Percentiles rank a stretch among this genome's conserved stretches.
These are phyloP conservation scores for Clathrus columnatus DNA, from an alignment of 768 basidiomycete species.

Conservation along the genomic window DNA sequence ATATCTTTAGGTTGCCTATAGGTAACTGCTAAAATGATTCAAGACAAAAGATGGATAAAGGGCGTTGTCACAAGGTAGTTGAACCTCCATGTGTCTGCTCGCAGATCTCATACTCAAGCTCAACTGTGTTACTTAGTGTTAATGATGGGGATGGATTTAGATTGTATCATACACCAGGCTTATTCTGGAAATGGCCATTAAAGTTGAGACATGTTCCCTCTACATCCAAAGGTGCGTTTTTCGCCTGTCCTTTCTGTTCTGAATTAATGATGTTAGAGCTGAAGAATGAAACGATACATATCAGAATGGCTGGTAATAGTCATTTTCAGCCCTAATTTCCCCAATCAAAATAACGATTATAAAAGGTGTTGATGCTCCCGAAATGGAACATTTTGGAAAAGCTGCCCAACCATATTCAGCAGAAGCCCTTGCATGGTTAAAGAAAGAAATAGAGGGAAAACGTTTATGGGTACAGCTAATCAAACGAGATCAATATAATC, in stretches of 20 bases:
- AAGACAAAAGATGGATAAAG: conserved; percentile 56
- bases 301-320: conserved; percentile 60
- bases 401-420: conserved; percentile 62
- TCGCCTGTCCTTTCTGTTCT: neutral
- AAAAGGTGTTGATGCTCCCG: conserved; percentile 76
- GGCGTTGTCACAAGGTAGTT: conserved; percentile 72
- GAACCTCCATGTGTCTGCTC: neutral
- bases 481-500: conserved; percentile 73
- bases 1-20: neutral
- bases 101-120: too few species aligned
- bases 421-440: conserved; percentile 75
- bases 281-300: conserved; percentile 73
- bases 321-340: neutral
- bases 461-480: conserved; percentile 64
- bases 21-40: conserved; percentile 39
- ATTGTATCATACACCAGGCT: conserved; percentile 74
- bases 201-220: conserved; percentile 60
- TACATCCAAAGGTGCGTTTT: conserved; percentile 41
- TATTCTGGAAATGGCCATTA: conserved; percentile 68
- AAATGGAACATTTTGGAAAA: conserved; percentile 83
- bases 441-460: conserved; percentile 43
- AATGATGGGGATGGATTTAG: conserved; percentile 86
- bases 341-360: neutral
- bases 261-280: conserved; percentile 42
- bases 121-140: conserved; percentile 37